Base-by-base conservation (phyloP, 768 basidiomycete species). In the Crepidotus variabilis region DNA sequence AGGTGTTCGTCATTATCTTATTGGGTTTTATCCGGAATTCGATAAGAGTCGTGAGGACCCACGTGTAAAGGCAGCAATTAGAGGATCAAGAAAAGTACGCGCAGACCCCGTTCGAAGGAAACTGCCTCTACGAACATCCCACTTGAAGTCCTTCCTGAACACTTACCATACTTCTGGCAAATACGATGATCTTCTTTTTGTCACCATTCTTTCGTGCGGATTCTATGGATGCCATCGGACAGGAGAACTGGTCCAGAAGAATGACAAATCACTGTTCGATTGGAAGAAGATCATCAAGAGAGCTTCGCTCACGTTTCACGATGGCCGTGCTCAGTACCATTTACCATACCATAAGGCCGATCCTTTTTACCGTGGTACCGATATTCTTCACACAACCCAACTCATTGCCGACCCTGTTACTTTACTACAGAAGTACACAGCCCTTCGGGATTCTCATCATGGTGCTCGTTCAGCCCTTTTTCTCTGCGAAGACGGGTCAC, bases 331-430 rank as follows among this genome's bases (percentile, higher is more conserved):
- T 0, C 47, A 55, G 9, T 67, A 63, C 33, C 52, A 33, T 2
- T 55, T 65, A 0, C 62, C 66, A 10, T 63, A 63, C 32, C 64
- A 67, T 43, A 67, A 68, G 50, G 59, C 53, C 11, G 63, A 68
- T 48, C 61, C 54, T 23, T 68, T 67, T 47, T 68, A 61, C 36
- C 54, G 53, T 0, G 62, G 67, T 1, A 63, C 61, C 1, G 55
- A 59, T n/a, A 60, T 68, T 35, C 54, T 66, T 2, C 52, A 66
- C 32, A 51, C 59, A 47, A n/a, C 13, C 51, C 52, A 58, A 52
- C 36, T 6, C n/a, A 33, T 22, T 10, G 47, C 58, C 52, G 53
- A 61, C 55, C 52, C 65, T 3, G 60, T 66, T 23, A n/a, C 33
- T 2, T 55, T 64, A 2, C 52, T 66, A 3, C 50, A 50, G 16